Base-by-base conservation (phyloP, 2,329 filamentous ascomycete genomes). In the Hirsutella minnesotensis region DNA sequence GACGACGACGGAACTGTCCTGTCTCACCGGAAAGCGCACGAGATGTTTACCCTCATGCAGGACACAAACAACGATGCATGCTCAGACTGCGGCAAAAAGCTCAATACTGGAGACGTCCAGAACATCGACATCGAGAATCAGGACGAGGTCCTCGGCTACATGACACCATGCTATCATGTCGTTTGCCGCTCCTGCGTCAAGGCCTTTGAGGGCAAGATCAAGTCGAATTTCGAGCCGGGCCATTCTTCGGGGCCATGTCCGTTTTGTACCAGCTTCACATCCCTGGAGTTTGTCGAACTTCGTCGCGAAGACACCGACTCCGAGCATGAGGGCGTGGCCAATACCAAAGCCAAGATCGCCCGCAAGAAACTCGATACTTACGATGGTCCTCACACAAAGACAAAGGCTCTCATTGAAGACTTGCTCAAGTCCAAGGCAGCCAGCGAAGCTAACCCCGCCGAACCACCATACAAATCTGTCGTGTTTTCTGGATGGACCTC, bases 401-500 rank as follows among this genome's bases (percentile, higher is more conserved):
- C 92, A 1, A 79, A 75, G 44, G 87, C 86, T 2, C 69, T 98
- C 2, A 57, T 98, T 0, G 68, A 81, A n/a, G 80, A 86, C 48
- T 73, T 98, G 8, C 61, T 83, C 1, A 68, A 71, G 40, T 77
- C 79, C 41, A 77, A 79, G 44, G 68, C 69, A 1, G 76, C 81
- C 56, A 86, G 79, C 46, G 70, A 73, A 31, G 66, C 65, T 0
- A 68, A 76, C 9, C 76, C 79, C 0, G 65, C 75, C 10, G 77
- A 89, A 55, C 75, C 78, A 1, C 89, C 89, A 0, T 83, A 86
- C 63, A 96, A 95, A 60, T 92, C 86, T 21, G 88, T 98, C 13
- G 80, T 98, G 7, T 96, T 96, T 63, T 95, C 88, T 0, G 82
- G 81, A n/a, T 96, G 92, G 89, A 96, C 92, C 0, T 82, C 84